Percentiles rank a stretch among this genome's conserved stretches.
phyloP scores from a whole-genome alignment of 1,139 yeast genomes.

The Sugiyamaella grinbergsii region DNA sequence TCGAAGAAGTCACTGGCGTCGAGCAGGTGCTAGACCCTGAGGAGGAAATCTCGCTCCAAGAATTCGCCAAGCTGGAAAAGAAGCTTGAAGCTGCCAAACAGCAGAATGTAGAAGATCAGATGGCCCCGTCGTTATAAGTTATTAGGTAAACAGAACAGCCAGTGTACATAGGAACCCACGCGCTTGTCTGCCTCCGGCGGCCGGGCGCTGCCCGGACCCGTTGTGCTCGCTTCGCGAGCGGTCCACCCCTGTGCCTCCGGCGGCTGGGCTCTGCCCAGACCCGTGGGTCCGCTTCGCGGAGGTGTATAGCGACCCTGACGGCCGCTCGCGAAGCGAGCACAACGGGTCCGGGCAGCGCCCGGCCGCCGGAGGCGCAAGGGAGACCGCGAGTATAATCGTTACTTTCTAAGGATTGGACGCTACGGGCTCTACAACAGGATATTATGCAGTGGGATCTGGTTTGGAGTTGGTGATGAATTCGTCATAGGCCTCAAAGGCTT shows the following conservation, averaged over 20 bases:
- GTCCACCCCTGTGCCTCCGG: no score
- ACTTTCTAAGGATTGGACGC: conserved; percentile 6
- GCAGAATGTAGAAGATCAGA: conserved; percentile 23
- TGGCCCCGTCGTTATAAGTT: conserved; percentile 33
- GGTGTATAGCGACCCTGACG: no score
- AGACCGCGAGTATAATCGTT: not conserved
- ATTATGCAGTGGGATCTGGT: conserved; percentile 2
- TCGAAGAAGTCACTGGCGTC: conserved; percentile 78
- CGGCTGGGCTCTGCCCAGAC: no score
- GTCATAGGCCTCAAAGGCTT: conserved; percentile 88
- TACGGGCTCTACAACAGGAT: not conserved
- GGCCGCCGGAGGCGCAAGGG: conserved; percentile 6
- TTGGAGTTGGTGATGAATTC: conserved; percentile 43
- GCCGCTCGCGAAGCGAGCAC: no score
- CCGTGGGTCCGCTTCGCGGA: no score
- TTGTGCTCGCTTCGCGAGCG: no score
- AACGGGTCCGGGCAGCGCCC: conserved; percentile 12
- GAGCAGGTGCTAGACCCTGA: conserved; percentile 67
- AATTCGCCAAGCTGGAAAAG: conserved; percentile 67
- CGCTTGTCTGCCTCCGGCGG: not conserved
- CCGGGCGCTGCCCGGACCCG: no score
- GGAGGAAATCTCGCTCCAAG: conserved; percentile 61
- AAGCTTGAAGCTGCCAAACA: conserved; percentile 36
- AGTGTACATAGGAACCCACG: conserved; percentile 11
- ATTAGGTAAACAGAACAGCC: not conserved